Evolutionary conservation across 108 stramenopile species (phyloP), one percentile per base, ranked within the genome.

Genomic region (Skeletonema potamos): DNA sequence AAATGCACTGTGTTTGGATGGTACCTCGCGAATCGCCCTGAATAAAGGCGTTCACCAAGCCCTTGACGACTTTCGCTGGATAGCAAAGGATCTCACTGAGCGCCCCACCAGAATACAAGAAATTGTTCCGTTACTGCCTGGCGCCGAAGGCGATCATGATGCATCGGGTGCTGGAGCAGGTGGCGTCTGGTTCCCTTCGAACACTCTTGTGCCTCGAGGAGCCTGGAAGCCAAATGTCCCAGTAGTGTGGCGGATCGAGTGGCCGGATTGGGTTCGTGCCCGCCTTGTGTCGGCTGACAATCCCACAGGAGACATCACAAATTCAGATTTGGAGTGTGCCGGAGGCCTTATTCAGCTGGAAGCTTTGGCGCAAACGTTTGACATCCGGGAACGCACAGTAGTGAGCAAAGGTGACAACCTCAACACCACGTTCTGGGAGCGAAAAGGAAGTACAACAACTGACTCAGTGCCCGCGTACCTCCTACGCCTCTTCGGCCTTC

Each of bases 401-500:
- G 34, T 68, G 8, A 62, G 66, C 60, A 43, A 58, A 13, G 67
- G 54, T 18, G 60, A 76, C 74, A 76, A 76, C 59, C 74, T 68
- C 43, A 68, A 54, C 60, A 76, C 74, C 2, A 62, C 48, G 17
- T 63, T 72, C 28, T 72, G 48, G 70, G 70, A 72, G 28, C 24
- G 54, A 3, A 62, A 72, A 39, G 70, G 62, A 34, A 64, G 78
- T 28, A 78, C 84, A 11, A 33, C 56, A 9, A 54, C 62, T 48
- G 27, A 58, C 44, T 30, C 57, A 4, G 77, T 76, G 13, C 77
- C 79, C 0, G 74, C 79, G 8, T 81, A 74, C 54, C 82, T 85
- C 22, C 79, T 87, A 11, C 79, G 72, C 39, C 74, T 83, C 48
- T 87, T 83, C 34, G 84, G 72, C 24, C 20, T 56, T 15, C 69